A percentile compares a stretch with the other conserved stretches of the same genome.
Conservation (phyloP, 768 basidiomycete genomes). For the Goffeauzyma gilvescens region DNA sequence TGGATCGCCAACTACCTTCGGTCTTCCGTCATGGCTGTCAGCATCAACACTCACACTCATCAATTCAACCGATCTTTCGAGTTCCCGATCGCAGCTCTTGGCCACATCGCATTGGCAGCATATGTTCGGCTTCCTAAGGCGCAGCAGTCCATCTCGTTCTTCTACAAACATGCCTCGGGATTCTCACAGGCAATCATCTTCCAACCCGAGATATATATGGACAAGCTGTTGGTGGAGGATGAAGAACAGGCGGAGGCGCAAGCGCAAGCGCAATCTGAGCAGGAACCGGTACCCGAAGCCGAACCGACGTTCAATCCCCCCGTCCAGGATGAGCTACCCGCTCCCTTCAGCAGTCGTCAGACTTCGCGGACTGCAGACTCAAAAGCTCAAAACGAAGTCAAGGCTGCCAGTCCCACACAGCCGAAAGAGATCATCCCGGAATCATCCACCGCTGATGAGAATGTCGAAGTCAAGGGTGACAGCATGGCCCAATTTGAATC, state of each 20-base stretch:
- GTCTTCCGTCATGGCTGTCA: slow-evolving; percentile 2
- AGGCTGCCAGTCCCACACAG: no score
- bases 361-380: no score
- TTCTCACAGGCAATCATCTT: slow-evolving; percentile 4
- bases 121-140: not conserved
- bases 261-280: not conserved
- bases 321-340: no score
- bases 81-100: slow-evolving; percentile 3
- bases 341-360: no score
- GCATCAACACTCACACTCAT: no score
- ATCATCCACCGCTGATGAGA: no score
- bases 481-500: no score
- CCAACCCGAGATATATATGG: not conserved
- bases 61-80: not conserved
- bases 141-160: not conserved
- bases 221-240: slow-evolving; percentile 1
- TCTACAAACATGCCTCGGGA: slow-evolving; percentile 5
- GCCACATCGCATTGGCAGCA: slow-evolving; percentile 1
- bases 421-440: no score
- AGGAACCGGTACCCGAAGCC: no score
- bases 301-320: no score
- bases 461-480: no score
- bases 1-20: slow-evolving; percentile 3
- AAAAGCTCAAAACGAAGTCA: no score
- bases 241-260: not conserved